Base-by-base conservation (phyloP, 2,329 filamentous ascomycete genomes). In the Aspergillus ochraceus region DNA sequence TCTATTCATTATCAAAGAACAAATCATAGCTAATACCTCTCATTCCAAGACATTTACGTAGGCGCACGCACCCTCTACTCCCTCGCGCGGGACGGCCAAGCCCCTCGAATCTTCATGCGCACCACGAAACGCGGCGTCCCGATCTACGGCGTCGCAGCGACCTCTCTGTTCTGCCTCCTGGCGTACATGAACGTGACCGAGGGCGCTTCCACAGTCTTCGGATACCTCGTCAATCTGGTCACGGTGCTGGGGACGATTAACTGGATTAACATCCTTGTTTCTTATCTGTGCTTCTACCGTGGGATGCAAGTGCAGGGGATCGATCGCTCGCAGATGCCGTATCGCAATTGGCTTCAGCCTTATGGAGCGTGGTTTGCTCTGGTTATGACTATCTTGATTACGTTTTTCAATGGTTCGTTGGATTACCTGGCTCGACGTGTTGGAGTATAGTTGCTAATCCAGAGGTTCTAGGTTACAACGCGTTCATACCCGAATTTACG, bases 71-170 rank as follows among this genome's bases (percentile, higher is more conserved):
- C 78, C 50, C 69, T 85, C 46, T 84, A 85, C 70, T 78, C 81
- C 22, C 74, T 86, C 22, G 77, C 83, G 2, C 76, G 84, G 3
- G 81, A 85, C 60, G 82, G 83, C 14, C 76, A 80, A 47, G 83
- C 83, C 0, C 83, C 83, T 0, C 76, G 74, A 50, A 70, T 88
- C 68, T 79, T 90, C 22, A 79, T 80, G 62, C 82, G 84, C 71
- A 86, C 82, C 69, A 89, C 83, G 10, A 81, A 78, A 64, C 81
- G 82, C 11, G 88, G 88, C 68, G 85, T 88, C 0, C 86, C 86
- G 10, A 81, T 88, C 65, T 87, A 81, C 70, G 84, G 81, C 68
- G 85, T 87, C 71, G 66, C 62, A 36, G 64, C 86, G 6, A 81
- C 83, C 54, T 83, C 85, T 78, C 66, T 79, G 30, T 83, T 86